These are phyloP conservation scores for Aureobasidium zeae DNA, from an alignment of 2,329 filamentous ascomycete genomes.

Conservation along the genomic window DNA sequence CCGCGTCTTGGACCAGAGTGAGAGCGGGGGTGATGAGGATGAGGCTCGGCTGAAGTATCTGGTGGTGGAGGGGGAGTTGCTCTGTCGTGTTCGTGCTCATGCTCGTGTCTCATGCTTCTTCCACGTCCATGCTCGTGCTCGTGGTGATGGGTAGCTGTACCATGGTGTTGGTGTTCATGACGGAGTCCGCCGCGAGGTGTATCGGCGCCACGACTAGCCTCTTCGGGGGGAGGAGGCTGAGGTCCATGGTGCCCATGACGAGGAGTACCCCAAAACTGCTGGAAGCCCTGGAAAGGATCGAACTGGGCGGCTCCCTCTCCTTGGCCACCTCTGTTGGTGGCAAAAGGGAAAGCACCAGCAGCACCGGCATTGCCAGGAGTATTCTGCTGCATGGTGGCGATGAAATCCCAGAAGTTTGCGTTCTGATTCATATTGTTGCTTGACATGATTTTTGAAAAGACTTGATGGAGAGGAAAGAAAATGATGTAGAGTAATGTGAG, in stretches of 20 bases:
- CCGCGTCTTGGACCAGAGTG: too few relatives aligned
- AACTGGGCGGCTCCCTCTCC: background rate
- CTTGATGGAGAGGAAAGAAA: background rate
- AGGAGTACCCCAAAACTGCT: slow-evolving; percentile 26
- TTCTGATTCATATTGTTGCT: slow-evolving; percentile 30
- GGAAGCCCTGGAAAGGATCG: slow-evolving; percentile 10
- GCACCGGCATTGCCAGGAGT: too few relatives aligned
- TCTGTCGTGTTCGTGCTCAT: background rate
- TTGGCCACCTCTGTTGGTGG: slow-evolving; percentile 21
- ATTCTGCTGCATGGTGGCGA: slow-evolving; percentile 37
- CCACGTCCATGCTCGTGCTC: background rate
- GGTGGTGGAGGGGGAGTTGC: slow-evolving; percentile 20
- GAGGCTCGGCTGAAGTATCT: slow-evolving; percentile 21
- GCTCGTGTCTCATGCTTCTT: too few relatives aligned
- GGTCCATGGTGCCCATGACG: slow-evolving; percentile 10
- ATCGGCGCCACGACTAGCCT: background rate
- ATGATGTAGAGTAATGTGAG: slow-evolving; percentile 1
- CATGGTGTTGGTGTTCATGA: background rate
- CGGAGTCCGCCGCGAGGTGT: background rate
- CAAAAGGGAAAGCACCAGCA: slow-evolving; percentile 1
- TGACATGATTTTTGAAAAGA: slow-evolving; percentile 15
- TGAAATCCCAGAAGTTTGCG: slow-evolving; percentile 48
- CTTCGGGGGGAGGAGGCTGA: slow-evolving; percentile 11
- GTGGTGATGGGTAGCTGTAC: background rate
- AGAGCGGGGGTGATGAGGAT: slow-evolving; percentile 3